Evolutionary conservation across 23 red algal species (phyloP).

Genomic region (Pyropia yezoensis): DNA sequence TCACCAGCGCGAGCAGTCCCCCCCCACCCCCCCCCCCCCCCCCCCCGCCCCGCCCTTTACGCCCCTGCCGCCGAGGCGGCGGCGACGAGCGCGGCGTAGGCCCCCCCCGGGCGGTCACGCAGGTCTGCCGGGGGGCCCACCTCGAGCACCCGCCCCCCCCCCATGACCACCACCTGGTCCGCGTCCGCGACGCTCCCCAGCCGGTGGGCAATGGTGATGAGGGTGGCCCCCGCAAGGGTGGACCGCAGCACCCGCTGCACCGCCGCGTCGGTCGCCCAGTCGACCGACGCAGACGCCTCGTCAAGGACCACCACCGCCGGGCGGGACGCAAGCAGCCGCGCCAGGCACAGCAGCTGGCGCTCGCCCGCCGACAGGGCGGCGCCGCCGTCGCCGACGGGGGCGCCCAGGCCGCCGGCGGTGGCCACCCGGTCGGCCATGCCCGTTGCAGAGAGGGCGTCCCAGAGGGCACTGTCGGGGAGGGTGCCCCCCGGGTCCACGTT

Average conservation of each 20-base stretch:
- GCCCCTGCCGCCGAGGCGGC: too few species aligned
- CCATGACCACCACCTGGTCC: slow-evolving; percentile 79
- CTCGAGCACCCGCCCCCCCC: slow-evolving; percentile 48
- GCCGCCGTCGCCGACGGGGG: slow-evolving; percentile 55
- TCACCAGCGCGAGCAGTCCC: too few species aligned
- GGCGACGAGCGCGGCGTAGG: too few species aligned
- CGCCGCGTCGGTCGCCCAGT: slow-evolving; percentile 47
- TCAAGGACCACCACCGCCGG: slow-evolving; percentile 77
- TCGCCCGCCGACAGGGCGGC: slow-evolving; percentile 58
- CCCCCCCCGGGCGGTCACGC: neutral
- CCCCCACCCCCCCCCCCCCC: too few species aligned
- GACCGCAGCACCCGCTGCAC: slow-evolving; percentile 66
- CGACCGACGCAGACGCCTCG: slow-evolving; percentile 70
- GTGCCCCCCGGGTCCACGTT: slow-evolving; percentile 65
- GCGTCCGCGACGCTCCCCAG: slow-evolving; percentile 52
- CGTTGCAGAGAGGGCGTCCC: slow-evolving; percentile 31
- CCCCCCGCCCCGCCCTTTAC: too few species aligned
- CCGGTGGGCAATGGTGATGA: slow-evolving; percentile 87
- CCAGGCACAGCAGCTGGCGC: slow-evolving; percentile 81
- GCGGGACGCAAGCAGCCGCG: slow-evolving; percentile 52
- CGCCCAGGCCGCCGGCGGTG: slow-evolving; percentile 26
- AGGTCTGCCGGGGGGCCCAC: slow-evolving; percentile 47
- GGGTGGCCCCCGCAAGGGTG: slow-evolving; percentile 29
- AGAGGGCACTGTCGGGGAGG: slow-evolving; percentile 37
- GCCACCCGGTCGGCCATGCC: slow-evolving; percentile 8